phyloP scores from a whole-genome alignment of 106 monocot genomes.

The Allium fistulosum region DNA sequence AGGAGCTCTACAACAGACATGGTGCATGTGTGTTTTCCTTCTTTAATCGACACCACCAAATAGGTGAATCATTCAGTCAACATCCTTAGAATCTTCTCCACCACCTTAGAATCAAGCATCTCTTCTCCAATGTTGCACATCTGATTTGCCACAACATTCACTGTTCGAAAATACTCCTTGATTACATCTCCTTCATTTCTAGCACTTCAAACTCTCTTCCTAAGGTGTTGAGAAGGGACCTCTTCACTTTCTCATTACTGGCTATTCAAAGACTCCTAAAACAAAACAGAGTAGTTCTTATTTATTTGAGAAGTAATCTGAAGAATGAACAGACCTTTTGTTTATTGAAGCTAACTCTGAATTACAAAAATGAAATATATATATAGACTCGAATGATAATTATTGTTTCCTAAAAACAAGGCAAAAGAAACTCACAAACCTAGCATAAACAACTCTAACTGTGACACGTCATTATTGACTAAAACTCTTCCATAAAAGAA shows the following conservation, averaged over 20 bases:
- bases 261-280: not conserved
- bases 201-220: not conserved
- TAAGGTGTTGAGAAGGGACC: not conserved
- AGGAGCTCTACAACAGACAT: not conserved
- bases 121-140: not conserved
- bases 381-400: no score
- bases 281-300: no score
- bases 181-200: not conserved
- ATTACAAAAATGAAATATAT: no score
- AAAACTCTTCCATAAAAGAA: no score
- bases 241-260: not conserved
- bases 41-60: not conserved
- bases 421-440: no score
- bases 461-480: no score
- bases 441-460: no score
- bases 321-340: no score
- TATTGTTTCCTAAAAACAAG: no score
- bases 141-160: not conserved
- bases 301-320: no score
- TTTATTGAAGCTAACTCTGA: no score
- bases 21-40: not conserved
- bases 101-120: not conserved
- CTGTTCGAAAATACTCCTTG: not conserved
- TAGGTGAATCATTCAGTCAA: not conserved
- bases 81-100: not conserved